Evolutionary conservation across 345 rosid species (phyloP), one percentile per base, ranked within the genome.

Genomic region (Passiflora organensis): DNA sequence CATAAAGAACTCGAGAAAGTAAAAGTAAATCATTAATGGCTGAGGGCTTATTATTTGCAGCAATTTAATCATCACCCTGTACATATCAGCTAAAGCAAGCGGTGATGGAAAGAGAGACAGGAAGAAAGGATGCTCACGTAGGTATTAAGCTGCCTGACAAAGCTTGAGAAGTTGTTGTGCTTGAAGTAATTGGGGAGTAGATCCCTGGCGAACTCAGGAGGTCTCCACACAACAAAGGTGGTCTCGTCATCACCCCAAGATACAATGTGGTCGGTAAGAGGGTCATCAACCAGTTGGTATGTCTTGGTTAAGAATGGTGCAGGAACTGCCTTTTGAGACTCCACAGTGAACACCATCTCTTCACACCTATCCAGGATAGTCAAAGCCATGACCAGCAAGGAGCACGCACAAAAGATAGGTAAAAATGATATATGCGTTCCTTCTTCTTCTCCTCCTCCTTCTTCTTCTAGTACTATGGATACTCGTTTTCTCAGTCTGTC

Each of bases 231-330:
- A 36, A 82, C 78, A 48, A 82, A 82, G 53, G 71, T 71, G n/a
- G 75, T 56, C 0, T 76, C 69, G 43, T 71, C 72, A 19, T 77
- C 78, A 5, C 81, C 75, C 88, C 88, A 82, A 4, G 85, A 80
- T 13, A 82, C 88, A 60, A 80, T 67, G 69, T 80, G 78, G 64
- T 82, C 77, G 0, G 88, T 82, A 14, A 58, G 51, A 38, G 78
- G 80, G 54, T 80, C 88, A 43, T 78, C 85, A 23, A 82, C 88
- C 16, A 82, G 72, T 60, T 77, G 70, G 63, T 75, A 82, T 1
- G 88, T 82, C 56, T 82, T 82, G 6, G 76, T 69, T 14, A 82
- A 72, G 72, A 80, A 80, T 1, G 88, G 88, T 1, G 88, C 81
- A 23, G 84, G 77, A 45, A 65, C 70, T 47, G 78, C 60, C 65